phyloP scores from a whole-genome alignment of 2,329 filamentous ascomycete species.

The Ophiostoma tasmaniense region DNA sequence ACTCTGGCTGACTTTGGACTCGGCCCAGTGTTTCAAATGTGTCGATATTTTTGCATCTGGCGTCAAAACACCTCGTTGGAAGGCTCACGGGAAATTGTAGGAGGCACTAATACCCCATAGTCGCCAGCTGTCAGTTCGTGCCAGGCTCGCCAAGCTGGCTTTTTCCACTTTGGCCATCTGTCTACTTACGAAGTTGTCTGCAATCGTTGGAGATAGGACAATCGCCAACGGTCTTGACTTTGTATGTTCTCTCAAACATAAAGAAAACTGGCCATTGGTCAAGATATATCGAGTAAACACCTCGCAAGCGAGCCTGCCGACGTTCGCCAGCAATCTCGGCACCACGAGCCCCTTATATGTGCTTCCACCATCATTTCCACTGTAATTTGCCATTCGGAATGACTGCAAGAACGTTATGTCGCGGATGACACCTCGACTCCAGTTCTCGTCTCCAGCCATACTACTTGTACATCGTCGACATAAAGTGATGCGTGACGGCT shows the following conservation, averaged over 20 bases:
- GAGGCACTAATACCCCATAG: constrained; percentile 5
- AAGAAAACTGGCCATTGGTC: too few species aligned
- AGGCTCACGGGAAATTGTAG: background rate
- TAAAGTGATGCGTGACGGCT: too few species aligned
- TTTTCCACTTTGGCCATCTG: background rate
- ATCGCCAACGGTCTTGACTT: background rate
- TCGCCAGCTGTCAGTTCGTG: background rate
- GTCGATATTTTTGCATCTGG: background rate
- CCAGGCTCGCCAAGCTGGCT: background rate
- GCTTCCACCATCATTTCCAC: background rate
- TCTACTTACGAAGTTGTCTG: too few species aligned
- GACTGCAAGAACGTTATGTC: background rate
- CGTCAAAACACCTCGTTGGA: background rate
- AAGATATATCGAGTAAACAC: background rate
- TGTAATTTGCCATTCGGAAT: background rate
- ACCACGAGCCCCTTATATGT: background rate
- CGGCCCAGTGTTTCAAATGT: background rate
- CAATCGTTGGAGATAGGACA: too few species aligned
- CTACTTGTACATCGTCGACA: too few species aligned
- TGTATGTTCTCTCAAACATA: too few species aligned
- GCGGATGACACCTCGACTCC: background rate
- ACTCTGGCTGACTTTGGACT: background rate
- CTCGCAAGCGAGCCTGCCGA: background rate
- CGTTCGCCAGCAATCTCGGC: background rate
- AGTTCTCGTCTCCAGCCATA: background rate